phyloP scores from a whole-genome alignment of 75 land plant species.

The Sequoia sempervirens region DNA sequence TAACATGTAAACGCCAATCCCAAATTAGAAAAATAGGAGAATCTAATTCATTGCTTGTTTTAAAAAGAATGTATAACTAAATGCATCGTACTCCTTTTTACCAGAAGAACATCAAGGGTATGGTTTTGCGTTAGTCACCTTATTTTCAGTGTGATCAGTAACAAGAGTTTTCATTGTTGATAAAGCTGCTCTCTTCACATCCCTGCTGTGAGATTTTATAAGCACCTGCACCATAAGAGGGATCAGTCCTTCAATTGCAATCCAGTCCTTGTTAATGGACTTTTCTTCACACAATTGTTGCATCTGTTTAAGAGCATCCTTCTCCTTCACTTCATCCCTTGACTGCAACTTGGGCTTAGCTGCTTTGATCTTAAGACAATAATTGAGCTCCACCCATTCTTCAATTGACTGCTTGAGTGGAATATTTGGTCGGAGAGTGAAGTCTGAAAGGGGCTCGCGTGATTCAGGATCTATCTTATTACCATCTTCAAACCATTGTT shows the following conservation, averaged over 20 bases:
- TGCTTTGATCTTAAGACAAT: conserved; percentile 45
- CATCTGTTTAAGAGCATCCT: conserved; percentile 35
- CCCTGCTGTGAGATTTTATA: conserved; percentile 22
- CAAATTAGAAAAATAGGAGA: background rate
- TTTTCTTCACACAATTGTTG: conserved; percentile 35
- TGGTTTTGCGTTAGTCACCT: conserved; percentile 21
- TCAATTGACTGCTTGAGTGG: conserved; percentile 46
- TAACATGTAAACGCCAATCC: background rate
- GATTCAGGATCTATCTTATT: conserved; percentile 45
- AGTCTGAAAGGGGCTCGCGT: conserved; percentile 30
- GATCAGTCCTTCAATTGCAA: conserved; percentile 47
- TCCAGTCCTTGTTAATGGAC: conserved; percentile 52
- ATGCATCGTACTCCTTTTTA: background rate
- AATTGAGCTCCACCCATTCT: conserved; percentile 62
- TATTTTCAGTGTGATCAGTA: conserved; percentile 34
- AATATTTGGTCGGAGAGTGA: conserved; percentile 36
- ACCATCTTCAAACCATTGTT: conserved; percentile 43
- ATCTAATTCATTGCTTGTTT: background rate
- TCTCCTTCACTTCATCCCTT: conserved; percentile 14
- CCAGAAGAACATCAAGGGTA: background rate
- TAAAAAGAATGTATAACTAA: background rate
- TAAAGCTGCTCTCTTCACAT: conserved; percentile 26
- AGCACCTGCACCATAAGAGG: conserved; percentile 24
- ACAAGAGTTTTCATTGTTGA: conserved; percentile 31
- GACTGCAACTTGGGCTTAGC: conserved; percentile 34